Conservation (phyloP, 2,329 filamentous ascomycete genomes). For the Aspergillus tubingensis region DNA sequence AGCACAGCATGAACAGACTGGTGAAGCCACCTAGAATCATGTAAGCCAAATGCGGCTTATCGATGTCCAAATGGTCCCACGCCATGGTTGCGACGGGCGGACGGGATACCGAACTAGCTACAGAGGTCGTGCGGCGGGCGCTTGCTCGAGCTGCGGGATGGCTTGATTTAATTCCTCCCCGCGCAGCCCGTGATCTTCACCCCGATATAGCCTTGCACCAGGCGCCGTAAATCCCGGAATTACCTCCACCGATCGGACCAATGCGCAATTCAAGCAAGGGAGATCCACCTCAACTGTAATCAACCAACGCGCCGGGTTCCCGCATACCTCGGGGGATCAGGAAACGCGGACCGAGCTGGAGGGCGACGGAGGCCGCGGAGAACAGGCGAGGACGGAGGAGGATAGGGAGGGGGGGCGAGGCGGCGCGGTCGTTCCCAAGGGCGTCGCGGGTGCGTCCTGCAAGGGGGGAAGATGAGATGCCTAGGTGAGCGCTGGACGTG, state of each 20-base stretch:
- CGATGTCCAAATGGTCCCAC: conserved; percentile 64
- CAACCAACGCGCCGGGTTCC: conserved; percentile 8
- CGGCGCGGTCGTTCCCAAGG: neutral
- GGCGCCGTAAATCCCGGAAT: neutral
- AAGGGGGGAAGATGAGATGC: neutral
- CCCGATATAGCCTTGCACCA: conserved; percentile 8
- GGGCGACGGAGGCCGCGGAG: conserved; percentile 9
- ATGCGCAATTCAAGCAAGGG: conserved; percentile 26
- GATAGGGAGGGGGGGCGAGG: too few relatives aligned
- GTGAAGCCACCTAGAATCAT: conserved; percentile 98
- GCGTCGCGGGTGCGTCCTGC: conserved; percentile 10
- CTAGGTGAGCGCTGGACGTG: conserved; percentile 2
- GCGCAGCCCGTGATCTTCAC: conserved; percentile 2
- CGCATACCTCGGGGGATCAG: conserved; percentile 10
- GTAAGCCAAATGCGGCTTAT: conserved; percentile 95
- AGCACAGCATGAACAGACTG: conserved; percentile 96
- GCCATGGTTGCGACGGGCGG: conserved; percentile 41
- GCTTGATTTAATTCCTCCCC: neutral
- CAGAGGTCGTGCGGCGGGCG: neutral
- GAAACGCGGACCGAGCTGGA: neutral
- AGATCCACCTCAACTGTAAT: conserved; percentile 26
- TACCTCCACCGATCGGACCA: conserved; percentile 10
- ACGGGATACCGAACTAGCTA: neutral
- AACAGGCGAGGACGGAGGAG: conserved; percentile 6
- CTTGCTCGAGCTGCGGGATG: neutral